Base-by-base conservation (phyloP, 2,329 filamentous ascomycete genomes). In the Nemania bipapillata region DNA sequence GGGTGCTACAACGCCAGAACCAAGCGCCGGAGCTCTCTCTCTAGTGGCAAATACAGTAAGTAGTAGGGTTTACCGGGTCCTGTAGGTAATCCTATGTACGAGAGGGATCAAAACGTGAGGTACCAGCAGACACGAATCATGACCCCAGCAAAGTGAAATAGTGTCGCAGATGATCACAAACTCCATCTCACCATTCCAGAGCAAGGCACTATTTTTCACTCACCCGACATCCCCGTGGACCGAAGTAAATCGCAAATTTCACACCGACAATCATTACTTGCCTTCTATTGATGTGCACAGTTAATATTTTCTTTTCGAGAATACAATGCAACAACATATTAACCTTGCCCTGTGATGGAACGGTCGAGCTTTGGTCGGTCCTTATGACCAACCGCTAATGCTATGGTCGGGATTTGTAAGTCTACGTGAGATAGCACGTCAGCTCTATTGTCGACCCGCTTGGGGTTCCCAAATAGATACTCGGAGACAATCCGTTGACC, bases 61-160 rank as follows among this genome's bases (percentile, higher is more conserved):
- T 32, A 45, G 40, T n/a, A n/a, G n/a, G n/a, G n/a, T n/a, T 12
- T 45, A 45, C 40, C 40, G 4, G 40, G 40, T 15, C 15, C 40
- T 7, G 58, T 61, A 54, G 17, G 30, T 30, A 49, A 65, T 35
- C 59, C 56, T 62, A 9, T 42, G 52, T 37, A 56, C 56, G 52
- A 52, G 60, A 62, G 61, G 61, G 58, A 68, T 68, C 56, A 40
- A 65, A 45, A 50, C 37, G 30, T n/a, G 32, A 35, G 22, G 56
- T 47, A 45, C 40, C 40, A 65, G 61, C 68, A 35, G 61, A 59
- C 65, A 68, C 68, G 68, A 68, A 68, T 62, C 62, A 68, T 65
- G 62, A 54, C 65, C 68, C 61, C 28, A 68, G 60, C 60, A 45
- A 37, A 57, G 53, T 52, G 61, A 65, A 67, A 65, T 65, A 62